Evolutionary conservation across 495 filamentous ascomycete genomes (phyloP).

Genomic region (Aspergillus sclerotiicarbonarius): DNA sequence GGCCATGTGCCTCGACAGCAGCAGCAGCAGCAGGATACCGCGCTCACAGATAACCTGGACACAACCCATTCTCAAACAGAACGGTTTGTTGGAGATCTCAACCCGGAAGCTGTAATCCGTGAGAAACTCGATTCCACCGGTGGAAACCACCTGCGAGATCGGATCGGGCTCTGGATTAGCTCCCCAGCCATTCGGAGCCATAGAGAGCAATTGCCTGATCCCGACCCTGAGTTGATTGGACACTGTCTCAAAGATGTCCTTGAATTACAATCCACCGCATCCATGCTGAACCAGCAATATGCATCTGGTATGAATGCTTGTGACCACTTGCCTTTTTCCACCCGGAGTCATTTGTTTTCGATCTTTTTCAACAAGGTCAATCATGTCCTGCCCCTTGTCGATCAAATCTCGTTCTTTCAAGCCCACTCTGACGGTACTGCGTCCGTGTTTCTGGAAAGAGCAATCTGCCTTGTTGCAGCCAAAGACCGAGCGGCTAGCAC

Average conservation of each 20-base stretch:
- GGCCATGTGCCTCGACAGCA: neutral
- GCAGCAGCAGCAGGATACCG: neutral
- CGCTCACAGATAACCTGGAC: too few relatives aligned
- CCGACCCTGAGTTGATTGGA: neutral
- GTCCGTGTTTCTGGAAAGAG: constrained; percentile 40
- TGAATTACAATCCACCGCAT: constrained; percentile 21
- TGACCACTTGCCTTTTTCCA: constrained; percentile 27
- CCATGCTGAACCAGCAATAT: constrained; percentile 30
- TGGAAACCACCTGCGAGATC: constrained; percentile 34
- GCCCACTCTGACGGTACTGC: constrained; percentile 21
- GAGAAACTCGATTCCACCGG: constrained; percentile 31
- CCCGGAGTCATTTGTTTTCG: constrained; percentile 24
- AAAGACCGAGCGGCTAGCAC: constrained; percentile 34
- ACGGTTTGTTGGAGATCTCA: constrained; percentile 49
- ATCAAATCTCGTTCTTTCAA: constrained; percentile 26
- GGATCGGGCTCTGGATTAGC: constrained; percentile 46
- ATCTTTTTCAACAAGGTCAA: constrained; percentile 38
- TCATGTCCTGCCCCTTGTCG: constrained; percentile 40
- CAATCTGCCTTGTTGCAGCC: constrained; percentile 47
- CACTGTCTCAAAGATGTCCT: constrained; percentile 1
- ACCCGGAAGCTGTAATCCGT: constrained; percentile 48
- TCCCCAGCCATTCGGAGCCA: constrained; percentile 22
- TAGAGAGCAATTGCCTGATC: constrained; percentile 8
- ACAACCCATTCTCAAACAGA: constrained; percentile 20
- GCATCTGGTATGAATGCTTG: constrained; percentile 30